phyloP scores from a whole-genome alignment of 176 grass and related monocot genomes.

The Cenchrus americanus region DNA sequence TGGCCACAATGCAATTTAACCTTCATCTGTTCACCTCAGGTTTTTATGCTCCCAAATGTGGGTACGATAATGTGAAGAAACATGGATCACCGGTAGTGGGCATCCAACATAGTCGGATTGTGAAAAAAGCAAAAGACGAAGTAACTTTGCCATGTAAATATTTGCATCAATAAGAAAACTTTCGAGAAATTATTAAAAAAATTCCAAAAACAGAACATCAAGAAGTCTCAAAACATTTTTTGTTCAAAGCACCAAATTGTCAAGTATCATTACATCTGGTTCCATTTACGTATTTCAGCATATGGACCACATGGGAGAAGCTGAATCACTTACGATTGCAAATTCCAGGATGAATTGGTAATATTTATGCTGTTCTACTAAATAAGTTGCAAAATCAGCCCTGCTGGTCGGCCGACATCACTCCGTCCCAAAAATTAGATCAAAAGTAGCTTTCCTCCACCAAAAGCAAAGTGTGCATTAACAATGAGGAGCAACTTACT shows the following conservation, averaged over 20 bases:
- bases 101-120: background rate
- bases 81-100: background rate
- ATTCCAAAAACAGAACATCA: background rate
- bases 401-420: background rate
- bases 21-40: background rate
- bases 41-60: background rate
- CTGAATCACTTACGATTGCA: no score
- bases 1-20: background rate
- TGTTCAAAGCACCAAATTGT: background rate
- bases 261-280: background rate
- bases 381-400: conserved; percentile 15
- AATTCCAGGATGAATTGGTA: background rate
- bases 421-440: conserved; percentile 43
- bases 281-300: background rate
- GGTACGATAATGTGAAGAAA: background rate
- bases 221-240: background rate
- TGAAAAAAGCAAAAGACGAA: background rate
- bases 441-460: conserved; percentile 50
- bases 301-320: conserved; percentile 17
- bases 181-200: background rate
- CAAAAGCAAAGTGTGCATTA: conserved; percentile 31
- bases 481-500: conserved; percentile 31
- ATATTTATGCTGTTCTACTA: background rate
- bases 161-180: background rate
- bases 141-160: background rate